These are phyloP conservation scores for Leishmania lainsoni DNA, from an alignment of 208 protist species.

Conservation along the genomic window DNA sequence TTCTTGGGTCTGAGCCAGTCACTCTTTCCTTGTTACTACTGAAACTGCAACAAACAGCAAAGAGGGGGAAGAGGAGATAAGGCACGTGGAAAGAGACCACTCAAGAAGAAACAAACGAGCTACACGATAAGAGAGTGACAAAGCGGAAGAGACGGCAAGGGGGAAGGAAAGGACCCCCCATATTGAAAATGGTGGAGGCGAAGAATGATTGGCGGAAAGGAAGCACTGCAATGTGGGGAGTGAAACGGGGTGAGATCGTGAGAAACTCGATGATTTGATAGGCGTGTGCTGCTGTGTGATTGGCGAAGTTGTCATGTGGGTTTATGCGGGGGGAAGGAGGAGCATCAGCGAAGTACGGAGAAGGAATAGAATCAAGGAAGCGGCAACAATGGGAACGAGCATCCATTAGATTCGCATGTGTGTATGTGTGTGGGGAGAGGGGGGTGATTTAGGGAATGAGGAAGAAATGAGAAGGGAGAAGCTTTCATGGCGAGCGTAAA, in stretches of 20 bases:
- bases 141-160: background rate
- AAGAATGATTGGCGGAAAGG: background rate
- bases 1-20: background rate
- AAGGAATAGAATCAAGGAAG: conserved; percentile 3
- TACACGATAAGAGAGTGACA: background rate
- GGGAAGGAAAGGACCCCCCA: background rate
- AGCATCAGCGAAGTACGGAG: background rate
- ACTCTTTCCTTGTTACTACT: background rate
- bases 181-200: background rate
- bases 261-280: background rate
- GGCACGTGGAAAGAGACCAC: background rate
- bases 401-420: conserved; percentile 8
- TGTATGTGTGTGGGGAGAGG: background rate
- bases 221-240: background rate
- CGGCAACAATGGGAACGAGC: background rate
- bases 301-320: background rate
- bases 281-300: background rate
- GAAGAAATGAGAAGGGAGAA: too few species aligned
- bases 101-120: background rate
- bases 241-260: background rate
- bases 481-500: background rate
- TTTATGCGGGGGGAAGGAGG: background rate
- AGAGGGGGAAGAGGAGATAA: background rate
- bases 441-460: background rate
- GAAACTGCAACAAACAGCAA: background rate